These are phyloP conservation scores for Acrodontium crateriforme DNA, from an alignment of 2,329 filamentous ascomycete species.

Conservation along the genomic window DNA sequence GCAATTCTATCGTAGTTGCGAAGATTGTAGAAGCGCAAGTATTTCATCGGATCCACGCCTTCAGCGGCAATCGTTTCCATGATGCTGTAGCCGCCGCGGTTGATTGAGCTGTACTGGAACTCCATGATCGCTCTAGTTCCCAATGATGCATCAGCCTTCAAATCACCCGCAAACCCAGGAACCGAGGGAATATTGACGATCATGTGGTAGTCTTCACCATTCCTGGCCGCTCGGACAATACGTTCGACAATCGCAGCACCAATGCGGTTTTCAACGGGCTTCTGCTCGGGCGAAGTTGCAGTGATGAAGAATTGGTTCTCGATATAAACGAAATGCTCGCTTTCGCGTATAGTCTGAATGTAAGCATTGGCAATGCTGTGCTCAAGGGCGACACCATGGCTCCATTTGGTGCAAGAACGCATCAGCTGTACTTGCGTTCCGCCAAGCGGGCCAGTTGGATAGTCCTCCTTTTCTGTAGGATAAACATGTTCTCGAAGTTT, in stretches of 20 bases:
- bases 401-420: conserved; percentile 42
- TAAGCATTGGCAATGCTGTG: conserved; percentile 93
- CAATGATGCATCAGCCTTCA: conserved; percentile 57
- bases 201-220: conserved; percentile 55
- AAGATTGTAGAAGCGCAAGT: conserved; percentile 76
- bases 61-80: conserved; percentile 53
- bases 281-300: conserved; percentile 55
- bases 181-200: conserved; percentile 68
- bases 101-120: conserved; percentile 71
- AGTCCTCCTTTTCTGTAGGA: conserved; percentile 11
- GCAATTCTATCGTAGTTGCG: conserved; percentile 78
- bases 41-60: conserved; percentile 56
- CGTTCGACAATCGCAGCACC: conserved; percentile 67
- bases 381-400: conserved; percentile 44
- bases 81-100: conserved; percentile 62
- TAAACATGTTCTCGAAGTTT: conserved; percentile 9
- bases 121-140: conserved; percentile 80
- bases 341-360: conserved; percentile 84
- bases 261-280: conserved; percentile 63
- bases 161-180: conserved; percentile 69
- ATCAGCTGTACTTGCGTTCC: conserved; percentile 71
- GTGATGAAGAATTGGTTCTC: conserved; percentile 98
- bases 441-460: conserved; percentile 40
- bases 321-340: conserved; percentile 90
- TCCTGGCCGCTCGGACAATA: conserved; percentile 54